Evolutionary conservation across 2,329 filamentous ascomycete genomes (phyloP).

Genomic region (Clonostachys rosea): DNA sequence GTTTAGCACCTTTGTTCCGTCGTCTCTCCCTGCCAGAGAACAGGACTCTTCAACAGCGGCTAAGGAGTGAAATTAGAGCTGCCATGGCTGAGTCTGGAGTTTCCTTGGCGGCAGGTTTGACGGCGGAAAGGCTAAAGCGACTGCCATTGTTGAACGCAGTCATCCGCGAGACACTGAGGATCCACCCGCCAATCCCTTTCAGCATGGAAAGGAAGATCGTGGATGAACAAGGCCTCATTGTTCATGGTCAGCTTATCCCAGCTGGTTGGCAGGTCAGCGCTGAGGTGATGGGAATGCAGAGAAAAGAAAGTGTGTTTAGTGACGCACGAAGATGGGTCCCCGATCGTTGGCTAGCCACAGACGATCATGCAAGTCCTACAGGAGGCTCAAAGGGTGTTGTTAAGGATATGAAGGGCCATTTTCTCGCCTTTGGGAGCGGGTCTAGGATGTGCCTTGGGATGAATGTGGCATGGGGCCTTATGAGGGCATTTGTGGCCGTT

Average conservation of each 20-base stretch:
- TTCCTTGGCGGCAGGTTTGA: neutral
- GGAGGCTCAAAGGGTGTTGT: neutral
- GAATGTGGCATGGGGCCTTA: neutral
- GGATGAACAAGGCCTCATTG: neutral
- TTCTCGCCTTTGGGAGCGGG: neutral
- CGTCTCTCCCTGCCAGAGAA: neutral
- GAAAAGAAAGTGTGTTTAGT: neutral
- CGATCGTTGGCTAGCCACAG: neutral
- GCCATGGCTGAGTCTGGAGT: neutral
- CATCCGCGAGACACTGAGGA: constrained; percentile 45
- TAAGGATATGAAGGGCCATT: neutral
- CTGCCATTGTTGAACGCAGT: constrained; percentile 46
- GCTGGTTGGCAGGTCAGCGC: neutral
- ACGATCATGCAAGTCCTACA: neutral
- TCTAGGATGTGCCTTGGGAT: constrained; percentile 1
- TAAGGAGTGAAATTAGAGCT: neutral
- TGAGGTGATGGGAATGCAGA: neutral
- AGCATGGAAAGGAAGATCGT: neutral
- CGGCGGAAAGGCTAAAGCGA: constrained; percentile 31
- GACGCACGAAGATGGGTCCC: neutral
- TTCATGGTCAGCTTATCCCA: neutral
- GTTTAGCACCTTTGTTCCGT: neutral
- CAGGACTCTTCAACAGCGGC: neutral
- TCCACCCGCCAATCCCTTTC: constrained; percentile 37
- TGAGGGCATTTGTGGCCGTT: neutral